Conservation (phyloP, 2,329 filamentous ascomycete species). For the Aspergillus vadensis region DNA sequence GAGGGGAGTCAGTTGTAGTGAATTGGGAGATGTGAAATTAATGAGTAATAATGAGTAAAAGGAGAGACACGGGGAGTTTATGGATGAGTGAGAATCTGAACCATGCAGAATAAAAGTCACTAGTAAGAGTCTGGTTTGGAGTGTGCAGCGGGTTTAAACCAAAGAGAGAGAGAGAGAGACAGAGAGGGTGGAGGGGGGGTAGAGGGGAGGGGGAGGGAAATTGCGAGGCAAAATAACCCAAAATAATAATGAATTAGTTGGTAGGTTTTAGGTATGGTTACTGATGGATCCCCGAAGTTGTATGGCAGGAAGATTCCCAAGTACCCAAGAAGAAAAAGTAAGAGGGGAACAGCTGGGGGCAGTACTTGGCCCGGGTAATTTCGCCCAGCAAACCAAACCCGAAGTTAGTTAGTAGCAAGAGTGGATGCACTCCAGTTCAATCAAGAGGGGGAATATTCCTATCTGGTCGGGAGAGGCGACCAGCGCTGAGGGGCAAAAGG, state of each 20-base stretch:
- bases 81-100: constrained; percentile 2
- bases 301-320: neutral
- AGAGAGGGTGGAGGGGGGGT: neutral
- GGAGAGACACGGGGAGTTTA: neutral
- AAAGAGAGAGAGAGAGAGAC: neutral
- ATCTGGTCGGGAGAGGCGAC: constrained; percentile 10
- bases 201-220: neutral
- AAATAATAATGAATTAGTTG: neutral
- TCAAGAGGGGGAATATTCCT: neutral
- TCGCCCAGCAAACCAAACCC: neutral
- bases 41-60: constrained; percentile 4
- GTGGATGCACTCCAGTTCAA: too few relatives aligned
- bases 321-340: neutral
- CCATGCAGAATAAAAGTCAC: neutral
- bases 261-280: neutral
- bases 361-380: constrained; percentile 5
- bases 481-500: constrained; percentile 13
- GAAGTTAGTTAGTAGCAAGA: neutral
- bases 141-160: neutral
- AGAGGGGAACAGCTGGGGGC: neutral
- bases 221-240: neutral
- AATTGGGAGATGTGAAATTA: neutral
- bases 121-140: neutral
- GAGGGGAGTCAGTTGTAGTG: neutral
- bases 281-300: neutral